These are phyloP conservation scores for Candida lessepsii DNA, from an alignment of 805 yeast species.

Conservation along the genomic window DNA sequence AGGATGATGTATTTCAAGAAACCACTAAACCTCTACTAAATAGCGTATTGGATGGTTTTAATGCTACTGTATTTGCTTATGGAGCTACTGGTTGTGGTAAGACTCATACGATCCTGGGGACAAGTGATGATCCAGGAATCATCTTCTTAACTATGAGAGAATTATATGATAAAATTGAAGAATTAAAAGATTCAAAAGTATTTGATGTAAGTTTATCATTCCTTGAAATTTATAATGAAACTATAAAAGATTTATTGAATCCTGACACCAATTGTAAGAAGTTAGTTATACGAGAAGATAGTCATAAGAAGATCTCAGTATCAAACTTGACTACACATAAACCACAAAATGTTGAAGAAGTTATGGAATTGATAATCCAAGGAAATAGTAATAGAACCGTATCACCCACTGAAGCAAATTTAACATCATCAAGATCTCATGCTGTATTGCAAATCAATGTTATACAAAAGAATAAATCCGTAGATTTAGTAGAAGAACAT, in stretches of 20 bases:
- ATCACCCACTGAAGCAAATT: slow-evolving; percentile 89
- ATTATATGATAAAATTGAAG: slow-evolving; percentile 61
- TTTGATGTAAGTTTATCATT: slow-evolving; percentile 68
- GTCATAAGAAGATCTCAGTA: slow-evolving; percentile 62
- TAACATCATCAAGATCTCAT: slow-evolving; percentile 88
- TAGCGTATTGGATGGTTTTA: slow-evolving; percentile 77
- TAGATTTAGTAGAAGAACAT: slow-evolving; percentile 64
- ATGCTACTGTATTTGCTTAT: slow-evolving; percentile 91
- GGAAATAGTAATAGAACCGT: slow-evolving; percentile 80
- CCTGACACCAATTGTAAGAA: slow-evolving; percentile 50
- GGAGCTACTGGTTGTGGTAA: slow-evolving; percentile 99
- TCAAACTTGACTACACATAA: slow-evolving; percentile 64
- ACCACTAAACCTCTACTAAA: slow-evolving; percentile 75
- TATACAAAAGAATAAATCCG: slow-evolving; percentile 55
- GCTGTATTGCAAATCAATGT: slow-evolving; percentile 86
- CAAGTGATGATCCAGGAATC: slow-evolving; percentile 71
- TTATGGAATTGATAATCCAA: slow-evolving; percentile 68
- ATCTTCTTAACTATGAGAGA: slow-evolving; percentile 78
- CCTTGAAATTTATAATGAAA: slow-evolving; percentile 89
- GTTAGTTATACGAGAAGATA: slow-evolving; percentile 69
- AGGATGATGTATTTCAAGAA: slow-evolving; percentile 60
- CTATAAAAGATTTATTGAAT: slow-evolving; percentile 72
- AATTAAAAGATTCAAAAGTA: slow-evolving; percentile 49
- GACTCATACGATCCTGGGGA: slow-evolving; percentile 85
- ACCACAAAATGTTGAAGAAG: slow-evolving; percentile 65